Evolutionary conservation across 352 stramenopile species (phyloP), one percentile per base, ranked within the genome.

Genomic region (Phytopythium montanum): DNA sequence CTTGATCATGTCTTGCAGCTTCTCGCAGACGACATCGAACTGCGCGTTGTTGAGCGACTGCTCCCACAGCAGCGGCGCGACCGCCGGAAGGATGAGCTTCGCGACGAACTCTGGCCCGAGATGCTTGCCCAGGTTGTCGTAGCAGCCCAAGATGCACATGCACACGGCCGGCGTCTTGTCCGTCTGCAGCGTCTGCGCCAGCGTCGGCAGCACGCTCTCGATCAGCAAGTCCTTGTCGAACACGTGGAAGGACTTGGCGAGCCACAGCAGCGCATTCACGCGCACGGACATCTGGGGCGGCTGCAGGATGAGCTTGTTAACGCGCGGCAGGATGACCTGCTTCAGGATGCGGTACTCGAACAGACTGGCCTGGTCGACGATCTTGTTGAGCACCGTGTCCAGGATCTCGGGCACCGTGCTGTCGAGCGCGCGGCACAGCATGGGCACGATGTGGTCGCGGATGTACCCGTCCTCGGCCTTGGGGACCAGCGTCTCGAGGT

Each of bases 311-410:
- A 95, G 70, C 50, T 92, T 91, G 68, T 92, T 93, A 41, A 95
- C 86, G 10, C 86, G 81, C 33, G 86, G 86, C 21, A 94, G 62
- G 53, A 95, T 95, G 31, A 92, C 79, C 39, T 92, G 81, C 71
- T 95, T 95, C 38, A 95, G 68, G 60, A 95, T 92, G 25, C 84
- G 84, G 68, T 95, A 95, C 60, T 95, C 86, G 42, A 95, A 95
- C 25, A 95, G 62, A 64, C 81, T 93, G 33, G 86, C 86, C 36
- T 94, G 84, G 57, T 94, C 84, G 23, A 90, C 81, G 57, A 95
- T 93, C 65, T 95, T 93, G 69, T 94, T 95, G 19, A 95, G 68
- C 26, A 95, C 86, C 5, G 83, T 94, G 54, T 95, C 86, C 16
- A 94, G 61, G 54, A 95, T 95, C 60, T 95, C 86, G 0, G 84